A percentile compares a stretch with the other conserved stretches of the same genome.
These are phyloP conservation scores for Seiridium cupressi DNA, from an alignment of 2,329 filamentous ascomycete genomes.

Conservation along the genomic window DNA sequence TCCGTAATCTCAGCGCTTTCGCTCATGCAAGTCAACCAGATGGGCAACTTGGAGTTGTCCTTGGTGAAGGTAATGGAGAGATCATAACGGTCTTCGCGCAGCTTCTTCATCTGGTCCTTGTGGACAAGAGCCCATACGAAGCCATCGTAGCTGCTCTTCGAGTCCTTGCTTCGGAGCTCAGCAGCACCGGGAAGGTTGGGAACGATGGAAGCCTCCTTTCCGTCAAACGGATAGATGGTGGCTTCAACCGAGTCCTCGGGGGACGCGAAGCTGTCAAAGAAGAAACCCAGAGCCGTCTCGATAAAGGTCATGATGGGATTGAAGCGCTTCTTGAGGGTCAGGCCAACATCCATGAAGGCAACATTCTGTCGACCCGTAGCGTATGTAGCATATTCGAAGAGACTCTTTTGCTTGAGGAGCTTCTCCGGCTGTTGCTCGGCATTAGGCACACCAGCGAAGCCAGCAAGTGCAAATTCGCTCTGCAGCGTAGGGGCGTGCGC, in stretches of 20 bases:
- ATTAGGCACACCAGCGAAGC: constrained; percentile 63
- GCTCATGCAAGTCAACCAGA: constrained; percentile 92
- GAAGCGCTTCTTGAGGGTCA: constrained; percentile 81
- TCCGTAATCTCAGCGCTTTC: constrained; percentile 96
- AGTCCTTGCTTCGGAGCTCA: constrained; percentile 53
- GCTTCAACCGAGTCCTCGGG: constrained; percentile 75
- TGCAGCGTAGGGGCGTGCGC: constrained; percentile 71
- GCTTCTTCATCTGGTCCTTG: constrained; percentile 87
- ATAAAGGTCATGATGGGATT: constrained; percentile 66
- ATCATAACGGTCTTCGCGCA: constrained; percentile 92
- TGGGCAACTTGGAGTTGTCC: constrained; percentile 84
- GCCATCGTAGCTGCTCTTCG: constrained; percentile 74
- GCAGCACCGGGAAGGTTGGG: constrained; percentile 60
- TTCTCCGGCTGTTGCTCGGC: constrained; percentile 49
- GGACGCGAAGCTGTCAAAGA: constrained; percentile 72
- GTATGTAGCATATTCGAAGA: constrained; percentile 84
- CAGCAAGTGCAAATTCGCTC: constrained; percentile 83
- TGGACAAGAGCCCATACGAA: constrained; percentile 96
- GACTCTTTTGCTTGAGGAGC: constrained; percentile 80
- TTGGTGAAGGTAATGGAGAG: constrained; percentile 90
- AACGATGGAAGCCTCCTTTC: constrained; percentile 78
- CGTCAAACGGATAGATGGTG: constrained; percentile 84
- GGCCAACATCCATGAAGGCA: constrained; percentile 83
- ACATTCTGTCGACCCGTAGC: constrained; percentile 90
- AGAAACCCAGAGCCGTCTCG: constrained; percentile 70